Evolutionary conservation across 163 green algal species (phyloP).

Genomic region (Chlamydomonas reinhardtii): DNA sequence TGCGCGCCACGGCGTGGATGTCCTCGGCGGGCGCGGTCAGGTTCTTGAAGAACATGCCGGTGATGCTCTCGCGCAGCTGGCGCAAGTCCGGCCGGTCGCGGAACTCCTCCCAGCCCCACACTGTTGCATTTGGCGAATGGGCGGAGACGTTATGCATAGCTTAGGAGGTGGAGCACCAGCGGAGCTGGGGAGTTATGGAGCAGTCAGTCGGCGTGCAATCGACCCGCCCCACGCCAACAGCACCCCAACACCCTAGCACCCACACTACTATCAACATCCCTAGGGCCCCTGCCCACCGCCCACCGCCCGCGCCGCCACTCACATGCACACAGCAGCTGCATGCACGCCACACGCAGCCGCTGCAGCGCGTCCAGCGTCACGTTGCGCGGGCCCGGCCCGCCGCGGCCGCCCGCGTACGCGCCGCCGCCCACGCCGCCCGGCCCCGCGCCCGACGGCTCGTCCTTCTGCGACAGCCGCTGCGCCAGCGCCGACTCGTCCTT

Average conservation of each 20-base stretch:
- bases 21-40: slow-evolving; percentile 37
- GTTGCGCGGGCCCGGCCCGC: slow-evolving; percentile 39
- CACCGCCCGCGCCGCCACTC: neutral
- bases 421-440: neutral
- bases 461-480: slow-evolving; percentile 32
- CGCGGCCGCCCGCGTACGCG: slow-evolving; percentile 15
- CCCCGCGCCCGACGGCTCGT: slow-evolving; percentile 19
- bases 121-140: slow-evolving; percentile 30
- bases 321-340: slow-evolving; percentile 77
- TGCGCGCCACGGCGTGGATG: slow-evolving; percentile 53
- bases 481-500: slow-evolving; percentile 59
- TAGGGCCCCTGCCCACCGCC: neutral
- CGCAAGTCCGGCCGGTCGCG: slow-evolving; percentile 47
- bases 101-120: slow-evolving; percentile 83
- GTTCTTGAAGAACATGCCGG: slow-evolving; percentile 80
- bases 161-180: too few species aligned
- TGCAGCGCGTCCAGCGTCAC: slow-evolving; percentile 65
- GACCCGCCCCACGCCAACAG: too few species aligned
- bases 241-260: too few species aligned
- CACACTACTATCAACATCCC: too few species aligned
- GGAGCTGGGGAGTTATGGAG: too few species aligned
- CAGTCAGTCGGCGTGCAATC: too few species aligned
- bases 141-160: too few species aligned
- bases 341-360: slow-evolving; percentile 78
- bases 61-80: slow-evolving; percentile 74